A percentile compares a stretch with the other conserved stretches of the same genome.
Conservation (phyloP, 495 filamentous ascomycete genomes). For the Hamigera avellanea region DNA sequence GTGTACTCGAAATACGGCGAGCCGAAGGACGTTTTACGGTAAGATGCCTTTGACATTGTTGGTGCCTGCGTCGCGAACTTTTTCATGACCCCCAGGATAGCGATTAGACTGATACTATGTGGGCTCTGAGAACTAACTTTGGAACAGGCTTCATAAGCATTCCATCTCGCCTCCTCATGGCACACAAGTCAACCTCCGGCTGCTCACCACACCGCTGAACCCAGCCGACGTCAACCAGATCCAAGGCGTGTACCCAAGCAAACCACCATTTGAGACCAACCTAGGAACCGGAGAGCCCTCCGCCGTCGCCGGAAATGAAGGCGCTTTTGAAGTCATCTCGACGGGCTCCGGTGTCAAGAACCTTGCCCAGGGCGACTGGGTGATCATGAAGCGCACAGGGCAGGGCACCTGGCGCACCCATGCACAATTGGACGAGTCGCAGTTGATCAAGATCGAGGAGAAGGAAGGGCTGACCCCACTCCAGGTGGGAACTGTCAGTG, state of each 20-base stretch:
- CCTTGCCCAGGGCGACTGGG: constrained; percentile 72
- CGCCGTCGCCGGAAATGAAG: constrained; percentile 82
- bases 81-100: too few species aligned
- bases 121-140: too few species aligned
- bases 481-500: constrained; percentile 74
- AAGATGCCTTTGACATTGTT: constrained; percentile 5
- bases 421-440: constrained; percentile 52
- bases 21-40: constrained; percentile 70
- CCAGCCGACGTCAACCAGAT: constrained; percentile 95
- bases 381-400: constrained; percentile 66
- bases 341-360: constrained; percentile 45
- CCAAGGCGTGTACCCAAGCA: constrained; percentile 89
- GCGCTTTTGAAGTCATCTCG: constrained; percentile 71
- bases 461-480: constrained; percentile 53
- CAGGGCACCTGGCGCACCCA: constrained; percentile 94
- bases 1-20: constrained; percentile 79
- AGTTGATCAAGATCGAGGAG: constrained; percentile 55
- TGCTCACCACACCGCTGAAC: constrained; percentile 87
- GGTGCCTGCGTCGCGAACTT: neutral
- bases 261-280: constrained; percentile 57
- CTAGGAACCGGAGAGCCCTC: constrained; percentile 65
- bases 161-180: constrained; percentile 62
- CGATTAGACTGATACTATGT: too few species aligned
- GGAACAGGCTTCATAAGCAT: constrained; percentile 59
- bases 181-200: constrained; percentile 52